Evolutionary conservation across 495 filamentous ascomycete species (phyloP).

Genomic region (Usnea hakonensis): DNA sequence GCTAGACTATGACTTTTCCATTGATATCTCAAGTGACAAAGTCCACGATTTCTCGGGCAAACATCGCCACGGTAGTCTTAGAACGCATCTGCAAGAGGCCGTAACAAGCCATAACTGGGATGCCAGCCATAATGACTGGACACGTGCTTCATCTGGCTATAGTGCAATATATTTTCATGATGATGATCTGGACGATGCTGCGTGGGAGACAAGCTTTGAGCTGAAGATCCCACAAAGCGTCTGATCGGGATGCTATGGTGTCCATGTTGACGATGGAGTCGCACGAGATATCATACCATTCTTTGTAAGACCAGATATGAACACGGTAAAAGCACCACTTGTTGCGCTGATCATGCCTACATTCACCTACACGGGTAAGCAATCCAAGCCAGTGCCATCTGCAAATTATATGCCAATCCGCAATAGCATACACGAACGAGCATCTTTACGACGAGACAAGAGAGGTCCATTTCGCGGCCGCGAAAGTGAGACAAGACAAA

Average conservation of each 20-base stretch:
- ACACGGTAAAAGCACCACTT: neutral
- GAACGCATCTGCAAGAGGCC: neutral
- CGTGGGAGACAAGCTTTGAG: neutral
- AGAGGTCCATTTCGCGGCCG: neutral
- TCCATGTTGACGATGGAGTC: neutral
- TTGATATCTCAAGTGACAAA: neutral
- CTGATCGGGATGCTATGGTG: neutral
- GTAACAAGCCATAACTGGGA: neutral
- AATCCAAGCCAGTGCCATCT: neutral
- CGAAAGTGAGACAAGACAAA: neutral
- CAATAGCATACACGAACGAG: neutral
- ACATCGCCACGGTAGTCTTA: neutral
- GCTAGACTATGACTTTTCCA: neutral
- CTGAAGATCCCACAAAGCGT: neutral
- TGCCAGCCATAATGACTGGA: neutral
- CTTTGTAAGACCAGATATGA: neutral
- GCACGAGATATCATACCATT: neutral
- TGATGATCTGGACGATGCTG: neutral
- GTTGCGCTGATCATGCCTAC: neutral
- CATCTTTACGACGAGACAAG: neutral
- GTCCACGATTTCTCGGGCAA: neutral
- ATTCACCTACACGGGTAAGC: neutral
- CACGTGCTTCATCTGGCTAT: neutral
- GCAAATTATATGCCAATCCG: neutral
- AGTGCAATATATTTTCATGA: neutral